Evolutionary conservation across 179 eudicot genomes (phyloP).

Genomic region (Beta corolliflora): DNA sequence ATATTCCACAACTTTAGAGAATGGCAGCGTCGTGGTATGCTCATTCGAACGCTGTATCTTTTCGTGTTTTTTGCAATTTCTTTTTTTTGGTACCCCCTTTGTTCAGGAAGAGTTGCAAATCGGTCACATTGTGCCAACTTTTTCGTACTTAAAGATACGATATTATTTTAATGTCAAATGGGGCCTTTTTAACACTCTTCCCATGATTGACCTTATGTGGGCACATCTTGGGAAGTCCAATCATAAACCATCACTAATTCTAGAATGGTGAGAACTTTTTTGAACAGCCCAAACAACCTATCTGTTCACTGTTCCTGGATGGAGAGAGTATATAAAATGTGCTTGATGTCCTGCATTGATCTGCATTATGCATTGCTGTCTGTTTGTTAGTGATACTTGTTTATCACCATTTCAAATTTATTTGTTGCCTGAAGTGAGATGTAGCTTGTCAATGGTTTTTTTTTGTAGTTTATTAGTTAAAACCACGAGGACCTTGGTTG

Average conservation of each 20-base stretch:
- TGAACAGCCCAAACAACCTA: neutral
- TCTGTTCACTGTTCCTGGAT: too few species aligned
- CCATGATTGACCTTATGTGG: too few species aligned
- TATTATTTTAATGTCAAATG: too few species aligned
- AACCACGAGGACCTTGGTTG: neutral
- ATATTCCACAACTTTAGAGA: constrained; percentile 80
- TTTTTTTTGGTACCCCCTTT: neutral
- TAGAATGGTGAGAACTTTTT: neutral
- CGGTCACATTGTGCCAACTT: too few species aligned
- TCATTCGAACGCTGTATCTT: neutral
- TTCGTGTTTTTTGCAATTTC: neutral
- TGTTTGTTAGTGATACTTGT: neutral
- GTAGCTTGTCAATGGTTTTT: neutral
- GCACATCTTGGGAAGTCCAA: neutral
- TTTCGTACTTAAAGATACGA: neutral
- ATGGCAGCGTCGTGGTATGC: constrained; percentile 94
- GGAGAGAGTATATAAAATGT: too few species aligned
- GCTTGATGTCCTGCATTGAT: neutral
- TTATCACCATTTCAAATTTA: neutral
- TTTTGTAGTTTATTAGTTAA: constrained; percentile 1
- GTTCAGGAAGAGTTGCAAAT: neutral
- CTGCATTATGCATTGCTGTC: neutral
- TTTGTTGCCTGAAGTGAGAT: neutral
- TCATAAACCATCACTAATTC: neutral
- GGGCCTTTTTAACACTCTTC: too few species aligned